Evolutionary conservation across 2,329 filamentous ascomycete genomes (phyloP).

Genomic region (Beauveria caledonica): DNA sequence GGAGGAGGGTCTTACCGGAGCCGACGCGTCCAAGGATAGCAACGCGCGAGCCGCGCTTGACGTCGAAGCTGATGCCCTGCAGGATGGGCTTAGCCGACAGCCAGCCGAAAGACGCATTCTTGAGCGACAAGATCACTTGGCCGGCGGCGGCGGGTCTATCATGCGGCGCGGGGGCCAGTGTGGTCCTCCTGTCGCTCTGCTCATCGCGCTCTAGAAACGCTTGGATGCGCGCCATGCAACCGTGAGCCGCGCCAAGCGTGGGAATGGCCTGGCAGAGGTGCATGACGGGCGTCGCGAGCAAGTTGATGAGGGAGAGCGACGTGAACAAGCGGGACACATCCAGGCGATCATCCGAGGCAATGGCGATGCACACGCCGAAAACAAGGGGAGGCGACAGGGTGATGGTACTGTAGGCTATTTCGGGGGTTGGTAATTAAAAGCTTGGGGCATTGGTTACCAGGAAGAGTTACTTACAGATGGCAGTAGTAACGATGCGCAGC

Average conservation of each 20-base stretch:
- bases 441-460: not conserved
- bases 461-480: not conserved
- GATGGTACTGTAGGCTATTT: not conserved
- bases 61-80: not conserved
- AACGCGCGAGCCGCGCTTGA: not conserved
- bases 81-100: not conserved
- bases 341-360: not conserved
- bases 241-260: not conserved
- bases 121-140: not conserved
- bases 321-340: not conserved
- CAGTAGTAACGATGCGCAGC: not conserved
- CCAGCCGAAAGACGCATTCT: not conserved
- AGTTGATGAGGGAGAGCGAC: not conserved
- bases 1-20: not conserved
- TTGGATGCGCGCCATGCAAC: constrained; percentile 1
- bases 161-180: not conserved
- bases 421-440: not conserved
- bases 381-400: constrained; percentile 1
- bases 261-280: constrained; percentile 1
- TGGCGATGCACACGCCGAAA: not conserved
- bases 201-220: not conserved
- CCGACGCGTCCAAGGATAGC: not conserved
- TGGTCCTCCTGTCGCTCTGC: not conserved
- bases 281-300: constrained; percentile 1
- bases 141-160: too few relatives aligned